Percentiles rank a stretch among this genome's conserved stretches.
These are phyloP conservation scores for Oryza glaberrima DNA, from an alignment of 176 grass and related monocot species.

Conservation along the genomic window DNA sequence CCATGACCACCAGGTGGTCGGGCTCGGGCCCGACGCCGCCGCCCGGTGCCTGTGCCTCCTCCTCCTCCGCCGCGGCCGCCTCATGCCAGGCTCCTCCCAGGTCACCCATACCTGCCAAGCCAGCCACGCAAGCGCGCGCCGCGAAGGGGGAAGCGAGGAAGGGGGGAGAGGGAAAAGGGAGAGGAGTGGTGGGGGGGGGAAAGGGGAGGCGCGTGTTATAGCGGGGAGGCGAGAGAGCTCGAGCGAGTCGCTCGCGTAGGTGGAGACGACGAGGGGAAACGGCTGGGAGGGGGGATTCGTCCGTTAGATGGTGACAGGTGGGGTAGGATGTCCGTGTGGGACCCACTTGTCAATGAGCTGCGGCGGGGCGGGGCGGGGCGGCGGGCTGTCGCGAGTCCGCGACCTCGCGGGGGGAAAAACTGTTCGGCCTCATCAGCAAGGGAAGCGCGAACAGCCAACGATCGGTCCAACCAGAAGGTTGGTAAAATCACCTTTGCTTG, in stretches of 20 bases:
- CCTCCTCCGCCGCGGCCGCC: background rate
- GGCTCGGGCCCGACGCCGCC: background rate
- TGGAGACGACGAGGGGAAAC: background rate
- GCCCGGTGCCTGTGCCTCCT: background rate
- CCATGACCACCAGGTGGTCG: slow-evolving; percentile 74
- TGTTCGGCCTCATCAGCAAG: too few species aligned
- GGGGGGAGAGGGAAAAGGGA: background rate
- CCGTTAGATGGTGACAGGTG: slow-evolving; percentile 38
- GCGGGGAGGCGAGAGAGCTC: background rate
- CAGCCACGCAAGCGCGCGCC: background rate
- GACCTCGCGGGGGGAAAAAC: too few species aligned
- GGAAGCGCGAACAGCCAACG: background rate
- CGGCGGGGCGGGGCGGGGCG: background rate
- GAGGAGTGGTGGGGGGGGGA: background rate
- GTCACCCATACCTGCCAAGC: slow-evolving; percentile 28
- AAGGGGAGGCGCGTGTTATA: slow-evolving; percentile 10
- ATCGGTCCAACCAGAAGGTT: background rate
- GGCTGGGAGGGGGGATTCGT: background rate
- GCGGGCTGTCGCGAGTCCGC: too few species aligned
- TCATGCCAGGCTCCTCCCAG: slow-evolving; percentile 10
- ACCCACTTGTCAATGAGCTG: background rate
- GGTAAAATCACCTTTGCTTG: background rate
- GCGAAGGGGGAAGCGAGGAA: background rate
- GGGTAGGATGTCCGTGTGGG: background rate
- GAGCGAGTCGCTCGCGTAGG: slow-evolving; percentile 18